Evolutionary conservation across 495 filamentous ascomycete species (phyloP), one percentile per base, ranked within the genome.

Genomic region (Penicillium waksmanii): DNA sequence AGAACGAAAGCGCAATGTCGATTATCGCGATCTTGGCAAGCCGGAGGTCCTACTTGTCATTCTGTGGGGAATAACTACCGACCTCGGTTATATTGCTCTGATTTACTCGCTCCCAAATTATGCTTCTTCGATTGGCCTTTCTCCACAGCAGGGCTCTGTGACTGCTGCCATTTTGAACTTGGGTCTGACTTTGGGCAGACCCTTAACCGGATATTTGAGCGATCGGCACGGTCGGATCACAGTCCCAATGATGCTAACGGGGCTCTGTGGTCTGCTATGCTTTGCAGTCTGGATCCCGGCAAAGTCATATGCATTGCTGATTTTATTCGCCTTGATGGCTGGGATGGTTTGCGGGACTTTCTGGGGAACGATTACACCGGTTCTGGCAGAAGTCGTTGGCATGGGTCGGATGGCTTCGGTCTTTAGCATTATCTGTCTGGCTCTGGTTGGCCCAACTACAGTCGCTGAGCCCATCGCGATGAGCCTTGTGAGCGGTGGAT

Each of bases 71-170:
- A 82, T 86, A 56, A 79, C 90, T 54, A 84, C 79, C 40, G 80
- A 90, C 73, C 77, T 93, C 11, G 87, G 87, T 12, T 94, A 92
- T 63, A 78, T 90, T 42, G 85, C 87, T 12, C 75, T 93, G 3
- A 71, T 92, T 18, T 93, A 88, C 73, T 89, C 87, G 18, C 77
- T 94, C 42, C 83, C 88, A 3, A 85, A 89, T 60, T 93, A 89
- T 70, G 86, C 86, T 2, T 66, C 72, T 34, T 77, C 77, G 2
- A 79, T 92, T 34, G 89, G 91, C 5, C 76, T 93, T 21, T 78
- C 73, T 10, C 69, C 83, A 0, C 72, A 73, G 10, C 89, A 92
- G 63, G 89, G 84, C 5, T 85, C 87, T 1, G 70, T 89, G 15
- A 77, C 88, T 3, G 82, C 81, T 2, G 90, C 90, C 0, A 70